Evolutionary conservation across 164 flowering plant species (phyloP).

Genomic region (Magnolia officinalis): DNA sequence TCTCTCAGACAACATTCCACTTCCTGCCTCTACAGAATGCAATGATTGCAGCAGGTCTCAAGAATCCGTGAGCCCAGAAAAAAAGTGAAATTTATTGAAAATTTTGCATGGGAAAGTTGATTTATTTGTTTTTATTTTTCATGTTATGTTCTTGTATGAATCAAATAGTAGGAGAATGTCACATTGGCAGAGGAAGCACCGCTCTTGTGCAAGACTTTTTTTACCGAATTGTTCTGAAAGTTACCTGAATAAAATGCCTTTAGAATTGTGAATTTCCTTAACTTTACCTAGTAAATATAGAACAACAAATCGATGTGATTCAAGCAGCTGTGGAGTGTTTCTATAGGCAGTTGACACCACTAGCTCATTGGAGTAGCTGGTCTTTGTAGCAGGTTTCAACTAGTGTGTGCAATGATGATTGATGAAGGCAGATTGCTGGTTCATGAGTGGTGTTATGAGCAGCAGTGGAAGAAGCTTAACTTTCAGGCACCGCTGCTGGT

Average conservation of each 20-base stretch:
- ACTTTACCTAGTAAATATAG: no score
- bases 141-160: background rate
- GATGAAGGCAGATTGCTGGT: no score
- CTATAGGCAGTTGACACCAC: no score
- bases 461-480: no score
- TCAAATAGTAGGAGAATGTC: background rate
- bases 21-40: conserved; percentile 38
- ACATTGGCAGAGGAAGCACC: background rate
- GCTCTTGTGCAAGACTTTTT: background rate
- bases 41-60: conserved; percentile 32
- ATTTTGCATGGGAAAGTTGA: background rate
- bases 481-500: no score
- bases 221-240: background rate
- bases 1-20: conserved; percentile 33
- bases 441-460: no score
- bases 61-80: conserved; percentile 26
- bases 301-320: background rate
- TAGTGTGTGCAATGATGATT: no score
- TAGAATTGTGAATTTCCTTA: no score
- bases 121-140: background rate
- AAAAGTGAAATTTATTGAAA: conserved; percentile 5
- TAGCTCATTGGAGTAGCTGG: no score
- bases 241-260: no score
- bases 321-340: background rate
- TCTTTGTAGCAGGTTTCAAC: no score